Evolutionary conservation across 2,329 filamentous ascomycete species (phyloP), one percentile per base, ranked within the genome.

Genomic region (Ceratocystiopsis brevicomis): DNA sequence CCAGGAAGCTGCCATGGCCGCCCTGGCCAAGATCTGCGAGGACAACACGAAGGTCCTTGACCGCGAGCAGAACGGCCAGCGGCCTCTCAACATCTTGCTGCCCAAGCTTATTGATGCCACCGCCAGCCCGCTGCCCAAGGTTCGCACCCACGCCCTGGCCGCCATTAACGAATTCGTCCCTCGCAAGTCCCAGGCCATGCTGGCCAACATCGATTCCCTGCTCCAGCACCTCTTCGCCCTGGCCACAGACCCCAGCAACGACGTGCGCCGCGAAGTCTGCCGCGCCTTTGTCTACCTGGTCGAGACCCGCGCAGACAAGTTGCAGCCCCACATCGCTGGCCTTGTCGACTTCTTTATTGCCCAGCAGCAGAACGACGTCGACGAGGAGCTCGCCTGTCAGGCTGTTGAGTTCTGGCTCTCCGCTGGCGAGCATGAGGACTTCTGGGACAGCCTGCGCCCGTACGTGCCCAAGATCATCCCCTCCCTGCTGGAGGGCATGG

Each of bases 321-420:
- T 98, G 44, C 68, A 83, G 45, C 90, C 90, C 19, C 84, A 96
- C 57, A 80, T 96, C 56, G 67, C 72, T 43, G 87, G 83, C 6
- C 68, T 98, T 44, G 86, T 98, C 30, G 83, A 92, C 56, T 98
- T 95, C 57, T 90, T 95, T 58, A 73, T 96, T 46, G 68, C 76
- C 30, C 90, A 98, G 58, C 90, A 98, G 59, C 76, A 80, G 58
- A 80, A 78, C 49, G 80, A 78, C 47, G 78, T 87, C 21, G 87
- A 96, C 50, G 79, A 87, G 44, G 86, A 96, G 37, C 68, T 98
- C 46, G 86, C 88, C 35, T 78, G 92, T 50, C 90, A 98, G 57
- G 90, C 90, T 10, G 86, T 90, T 6, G 90, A 98, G 59, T 98
- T 98, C 57, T 98, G 92, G 86, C 73, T 98, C 38, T 85, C 85